These are phyloP conservation scores for Corchorus capsularis DNA, from an alignment of 345 rosid genomes.

Conservation along the genomic window DNA sequence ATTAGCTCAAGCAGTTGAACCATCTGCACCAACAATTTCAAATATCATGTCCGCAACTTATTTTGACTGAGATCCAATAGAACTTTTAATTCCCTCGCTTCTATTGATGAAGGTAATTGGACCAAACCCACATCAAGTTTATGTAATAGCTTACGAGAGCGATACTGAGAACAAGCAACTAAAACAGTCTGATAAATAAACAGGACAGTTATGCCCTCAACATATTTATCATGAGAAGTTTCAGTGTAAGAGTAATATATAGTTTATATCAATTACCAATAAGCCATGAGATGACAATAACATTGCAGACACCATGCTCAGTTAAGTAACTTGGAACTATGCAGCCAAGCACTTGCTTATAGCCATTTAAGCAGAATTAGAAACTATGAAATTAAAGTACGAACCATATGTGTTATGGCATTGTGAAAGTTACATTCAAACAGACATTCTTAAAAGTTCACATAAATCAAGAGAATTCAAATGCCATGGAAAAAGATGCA, in stretches of 20 bases:
- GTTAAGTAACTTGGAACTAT: no score
- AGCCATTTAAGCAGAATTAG: not conserved
- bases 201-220: not conserved
- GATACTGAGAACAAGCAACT: not conserved
- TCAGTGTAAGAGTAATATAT: not conserved
- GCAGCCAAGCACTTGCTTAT: not conserved
- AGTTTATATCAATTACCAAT: not conserved
- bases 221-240: not conserved
- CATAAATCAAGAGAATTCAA: not conserved
- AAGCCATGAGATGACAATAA: not conserved
- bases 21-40: not conserved
- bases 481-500: not conserved
- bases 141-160: not conserved
- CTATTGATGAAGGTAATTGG: not conserved
- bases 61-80: not conserved
- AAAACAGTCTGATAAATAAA: not conserved
- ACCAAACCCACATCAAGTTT: not conserved
- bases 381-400: not conserved
- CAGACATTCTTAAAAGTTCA: not conserved
- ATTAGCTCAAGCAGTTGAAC: constrained; percentile 7
- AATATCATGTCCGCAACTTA: not conserved
- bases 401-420: not conserved
- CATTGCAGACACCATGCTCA: not conserved
- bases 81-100: not conserved
- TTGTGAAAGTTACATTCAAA: not conserved